Conservation (phyloP, 73 alveolate species). For the Tetrahymena malaccensis region DNA sequence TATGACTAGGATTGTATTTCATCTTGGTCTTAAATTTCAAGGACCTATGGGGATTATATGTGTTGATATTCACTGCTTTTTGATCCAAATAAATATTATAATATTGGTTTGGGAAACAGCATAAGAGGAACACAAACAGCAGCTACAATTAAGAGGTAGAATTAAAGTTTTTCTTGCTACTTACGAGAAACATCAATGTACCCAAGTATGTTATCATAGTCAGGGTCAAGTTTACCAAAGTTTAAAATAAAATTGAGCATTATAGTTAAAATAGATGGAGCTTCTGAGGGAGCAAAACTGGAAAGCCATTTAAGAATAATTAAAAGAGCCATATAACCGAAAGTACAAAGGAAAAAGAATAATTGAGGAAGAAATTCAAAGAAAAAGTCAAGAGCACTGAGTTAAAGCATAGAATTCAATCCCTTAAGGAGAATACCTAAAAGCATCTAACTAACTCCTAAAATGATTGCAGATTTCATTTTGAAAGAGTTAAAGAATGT, state of each 20-base stretch:
- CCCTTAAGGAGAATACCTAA: constrained; percentile 82
- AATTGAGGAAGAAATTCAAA: constrained; percentile 77
- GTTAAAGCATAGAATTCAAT: constrained; percentile 45
- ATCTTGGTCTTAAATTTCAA: neutral
- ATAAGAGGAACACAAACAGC: constrained; percentile 84
- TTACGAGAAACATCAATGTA: constrained; percentile 70
- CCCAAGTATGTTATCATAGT: constrained; percentile 81
- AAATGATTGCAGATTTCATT: constrained; percentile 83
- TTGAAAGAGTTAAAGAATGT: constrained; percentile 66
- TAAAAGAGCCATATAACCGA: constrained; percentile 87
- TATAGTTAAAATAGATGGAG: constrained; percentile 80
- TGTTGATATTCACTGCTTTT: neutral
- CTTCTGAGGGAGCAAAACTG: constrained; percentile 48
- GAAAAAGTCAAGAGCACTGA: constrained; percentile 48
- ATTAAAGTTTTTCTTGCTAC: constrained; percentile 42
- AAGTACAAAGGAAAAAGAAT: constrained; percentile 52
- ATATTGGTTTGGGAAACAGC: constrained; percentile 75
- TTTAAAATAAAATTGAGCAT: constrained; percentile 69
- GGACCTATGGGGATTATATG: neutral
- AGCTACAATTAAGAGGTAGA: constrained; percentile 75
- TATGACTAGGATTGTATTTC: neutral
- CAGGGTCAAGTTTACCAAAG: constrained; percentile 53
- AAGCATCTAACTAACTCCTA: constrained; percentile 77
- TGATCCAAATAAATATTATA: neutral
- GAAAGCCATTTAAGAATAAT: constrained; percentile 80